These are phyloP conservation scores for Pleurotus tuoliensis DNA, from an alignment of 768 basidiomycete genomes.

Conservation along the genomic window DNA sequence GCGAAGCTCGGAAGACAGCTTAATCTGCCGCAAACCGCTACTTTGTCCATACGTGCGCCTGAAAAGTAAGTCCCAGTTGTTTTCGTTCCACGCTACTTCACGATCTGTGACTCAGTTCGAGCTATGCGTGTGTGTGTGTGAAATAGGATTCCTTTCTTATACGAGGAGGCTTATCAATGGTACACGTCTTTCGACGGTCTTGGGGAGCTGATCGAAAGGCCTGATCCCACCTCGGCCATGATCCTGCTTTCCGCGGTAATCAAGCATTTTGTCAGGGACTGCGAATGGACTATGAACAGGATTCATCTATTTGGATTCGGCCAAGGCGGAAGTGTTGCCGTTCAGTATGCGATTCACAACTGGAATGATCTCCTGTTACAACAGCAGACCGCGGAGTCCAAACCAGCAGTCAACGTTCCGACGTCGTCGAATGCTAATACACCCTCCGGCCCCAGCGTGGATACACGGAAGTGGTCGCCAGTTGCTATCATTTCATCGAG, in stretches of 20 bases:
- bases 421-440: neutral
- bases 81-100: neutral
- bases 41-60: slow-evolving; percentile 76
- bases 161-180: slow-evolving; percentile 84
- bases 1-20: slow-evolving; percentile 65
- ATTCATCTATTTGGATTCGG: slow-evolving; percentile 89
- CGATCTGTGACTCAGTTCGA: no score
- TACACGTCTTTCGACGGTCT: slow-evolving; percentile 77
- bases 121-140: slow-evolving; percentile 22
- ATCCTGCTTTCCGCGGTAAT: slow-evolving; percentile 50
- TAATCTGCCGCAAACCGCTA: slow-evolving; percentile 87
- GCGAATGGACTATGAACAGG: slow-evolving; percentile 59
- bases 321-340: slow-evolving; percentile 79
- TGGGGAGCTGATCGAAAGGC: slow-evolving; percentile 65
- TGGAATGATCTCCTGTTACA: slow-evolving; percentile 40
- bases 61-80: slow-evolving; percentile 48
- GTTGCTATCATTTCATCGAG: slow-evolving; percentile 17
- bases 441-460: neutral
- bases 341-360: slow-evolving; percentile 58
- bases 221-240: slow-evolving; percentile 72
- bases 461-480: slow-evolving; percentile 4
- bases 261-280: slow-evolving; percentile 53
- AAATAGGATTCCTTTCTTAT: slow-evolving; percentile 56
- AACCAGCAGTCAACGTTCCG: neutral
- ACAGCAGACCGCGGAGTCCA: slow-evolving; percentile 9